Percentiles rank a stretch among this genome's conserved stretches.
Evolutionary conservation across 106 monocot genomes (phyloP).

Genomic region (Acanthochlamys bracteata): DNA sequence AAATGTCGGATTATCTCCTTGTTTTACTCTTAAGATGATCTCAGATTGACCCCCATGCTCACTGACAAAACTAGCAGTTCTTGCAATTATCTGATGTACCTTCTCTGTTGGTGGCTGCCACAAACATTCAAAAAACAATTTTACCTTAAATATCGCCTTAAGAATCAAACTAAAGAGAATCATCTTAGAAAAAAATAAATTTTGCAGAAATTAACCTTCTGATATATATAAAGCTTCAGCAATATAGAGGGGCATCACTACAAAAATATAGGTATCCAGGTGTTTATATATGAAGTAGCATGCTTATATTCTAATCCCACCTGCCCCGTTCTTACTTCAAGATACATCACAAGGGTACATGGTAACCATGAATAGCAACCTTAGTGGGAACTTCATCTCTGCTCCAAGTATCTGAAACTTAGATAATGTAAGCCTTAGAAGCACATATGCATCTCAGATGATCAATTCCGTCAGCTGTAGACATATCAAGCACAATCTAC

Average conservation of each 20-base stretch:
- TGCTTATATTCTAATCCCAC: conserved; percentile 68
- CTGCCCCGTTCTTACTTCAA: conserved; percentile 75
- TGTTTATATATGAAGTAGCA: neutral
- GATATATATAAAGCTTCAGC: no score
- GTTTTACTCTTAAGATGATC: conserved; percentile 90
- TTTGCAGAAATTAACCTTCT: no score
- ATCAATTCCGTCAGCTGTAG: conserved; percentile 42
- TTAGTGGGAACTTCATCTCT: conserved; percentile 88
- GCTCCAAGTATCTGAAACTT: conserved; percentile 95
- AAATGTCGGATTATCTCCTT: conserved; percentile 92
- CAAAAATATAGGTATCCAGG: no score
- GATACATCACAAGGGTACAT: conserved; percentile 76
- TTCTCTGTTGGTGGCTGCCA: conserved; percentile 92
- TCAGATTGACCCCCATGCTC: conserved; percentile 90
- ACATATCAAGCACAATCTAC: conserved; percentile 46
- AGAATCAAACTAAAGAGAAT: no score
- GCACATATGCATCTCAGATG: conserved; percentile 48
- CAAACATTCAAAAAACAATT: neutral
- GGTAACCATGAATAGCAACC: conserved; percentile 69
- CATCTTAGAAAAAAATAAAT: no score
- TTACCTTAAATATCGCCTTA: no score
- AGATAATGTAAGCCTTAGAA: conserved; percentile 78
- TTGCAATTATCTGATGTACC: conserved; percentile 85
- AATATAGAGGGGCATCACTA: no score
- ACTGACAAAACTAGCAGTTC: conserved; percentile 81